Base-by-base conservation (phyloP, 2,329 filamentous ascomycete genomes). In the Alternaria brassicicola region DNA sequence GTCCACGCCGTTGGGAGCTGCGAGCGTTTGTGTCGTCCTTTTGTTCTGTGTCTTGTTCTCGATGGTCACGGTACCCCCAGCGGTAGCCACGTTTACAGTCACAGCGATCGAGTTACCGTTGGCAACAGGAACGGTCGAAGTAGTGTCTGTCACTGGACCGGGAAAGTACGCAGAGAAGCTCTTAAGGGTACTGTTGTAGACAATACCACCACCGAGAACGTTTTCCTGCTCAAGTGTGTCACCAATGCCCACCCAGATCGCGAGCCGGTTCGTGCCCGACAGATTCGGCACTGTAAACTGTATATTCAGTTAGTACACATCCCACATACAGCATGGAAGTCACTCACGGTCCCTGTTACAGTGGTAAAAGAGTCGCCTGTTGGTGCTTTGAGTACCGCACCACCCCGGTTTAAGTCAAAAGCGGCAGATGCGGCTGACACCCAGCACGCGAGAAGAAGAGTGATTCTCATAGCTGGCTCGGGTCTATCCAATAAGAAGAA, bases 31-130 rank as follows among this genome's bases (percentile, higher is more conserved):
- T 4, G 61, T 64, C 5, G 57, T 59, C 25, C 38, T 65, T 45
- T 54, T 67, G 33, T 69, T 68, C 52, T 70, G 65, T 9, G 64
- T 68, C 30, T 58, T 67, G 52, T 72, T 72, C 39, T 72, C 69
- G 10, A 70, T 46, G 3, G 57, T 60, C n/a, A 72, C 68, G 6
- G 62, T 63, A 3, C 69, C 65, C n/a, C 57, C 64, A 12, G 57
- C 48, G 6, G 46, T 42, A 7, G 57, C 56, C 13, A 64, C 12
- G 9, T 55, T 57, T 17, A 69, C 52, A 8, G 66, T 68, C 9
- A 70, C 64, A 4, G 57, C 62, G 47, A 71, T 67, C 1, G 57
- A 62, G 17, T 71, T 63, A 8, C 64, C 64, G 9, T 59, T 65
- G 17, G 42, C 51, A n/a, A 68, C 61, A 5, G 67, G 61, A 9